Percentiles rank a stretch among this genome's conserved stretches.
These are phyloP conservation scores for Solanum habrochaites DNA, from an alignment of 257 asterid species.

Conservation along the genomic window DNA sequence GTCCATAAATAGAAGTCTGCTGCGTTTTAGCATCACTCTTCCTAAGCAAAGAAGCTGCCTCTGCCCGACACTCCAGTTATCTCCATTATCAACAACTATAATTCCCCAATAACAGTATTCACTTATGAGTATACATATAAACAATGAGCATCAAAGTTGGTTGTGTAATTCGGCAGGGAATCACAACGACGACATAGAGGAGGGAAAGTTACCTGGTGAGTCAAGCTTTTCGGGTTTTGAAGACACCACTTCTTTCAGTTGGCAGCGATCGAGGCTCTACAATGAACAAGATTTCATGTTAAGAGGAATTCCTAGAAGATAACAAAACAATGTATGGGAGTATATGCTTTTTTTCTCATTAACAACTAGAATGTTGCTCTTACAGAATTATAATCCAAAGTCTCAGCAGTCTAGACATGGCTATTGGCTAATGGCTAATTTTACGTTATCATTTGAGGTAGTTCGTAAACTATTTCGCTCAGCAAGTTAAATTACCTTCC, in stretches of 20 bases:
- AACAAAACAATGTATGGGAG: neutral
- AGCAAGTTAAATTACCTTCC: conserved; percentile 52
- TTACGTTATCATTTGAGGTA: neutral
- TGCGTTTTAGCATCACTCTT: conserved; percentile 81
- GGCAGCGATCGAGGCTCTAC: conserved; percentile 92
- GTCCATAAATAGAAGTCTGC: conserved; percentile 83
- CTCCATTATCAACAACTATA: conserved; percentile 74
- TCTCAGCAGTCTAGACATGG: neutral
- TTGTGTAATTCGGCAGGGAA: neutral
- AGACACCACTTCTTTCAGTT: conserved; percentile 85
- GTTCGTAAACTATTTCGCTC: neutral
- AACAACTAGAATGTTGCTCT: neutral
- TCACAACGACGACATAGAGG: neutral
- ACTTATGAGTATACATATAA: neutral
- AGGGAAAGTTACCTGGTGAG: conserved; percentile 44
- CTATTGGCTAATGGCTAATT: neutral
- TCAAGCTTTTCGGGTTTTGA: conserved; percentile 82
- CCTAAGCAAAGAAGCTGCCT: conserved; percentile 96
- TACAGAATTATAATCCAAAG: neutral
- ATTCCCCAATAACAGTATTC: neutral
- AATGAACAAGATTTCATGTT: neutral
- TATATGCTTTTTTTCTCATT: neutral
- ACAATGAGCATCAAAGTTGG: neutral
- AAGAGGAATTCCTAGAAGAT: neutral
- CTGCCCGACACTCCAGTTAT: conserved; percentile 98